A percentile compares a stretch with the other conserved stretches of the same genome.
These are phyloP conservation scores for Fusarium subglutinans DNA, from an alignment of 2,329 filamentous ascomycete species.

Conservation along the genomic window DNA sequence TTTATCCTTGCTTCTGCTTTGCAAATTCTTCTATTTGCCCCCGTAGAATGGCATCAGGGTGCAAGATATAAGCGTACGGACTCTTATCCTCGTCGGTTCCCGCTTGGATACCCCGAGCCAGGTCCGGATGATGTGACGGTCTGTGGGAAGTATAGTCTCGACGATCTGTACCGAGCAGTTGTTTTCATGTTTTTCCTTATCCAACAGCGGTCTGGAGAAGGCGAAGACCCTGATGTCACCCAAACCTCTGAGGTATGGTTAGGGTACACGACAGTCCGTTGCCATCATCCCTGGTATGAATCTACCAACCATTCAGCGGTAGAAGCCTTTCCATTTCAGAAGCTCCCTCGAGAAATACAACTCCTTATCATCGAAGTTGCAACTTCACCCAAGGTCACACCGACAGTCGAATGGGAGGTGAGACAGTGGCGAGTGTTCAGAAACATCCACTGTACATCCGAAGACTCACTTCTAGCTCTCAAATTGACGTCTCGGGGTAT, in stretches of 20 bases:
- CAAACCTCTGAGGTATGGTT: neutral
- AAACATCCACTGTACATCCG: neutral
- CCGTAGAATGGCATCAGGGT: neutral
- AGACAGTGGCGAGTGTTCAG: neutral
- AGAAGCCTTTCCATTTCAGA: neutral
- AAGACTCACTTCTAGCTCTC: neutral
- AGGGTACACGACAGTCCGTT: neutral
- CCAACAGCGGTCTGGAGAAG: neutral
- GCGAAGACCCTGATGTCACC: rapidly evolving
- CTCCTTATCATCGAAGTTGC: neutral
- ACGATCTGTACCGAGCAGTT: neutral
- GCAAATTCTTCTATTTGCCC: neutral
- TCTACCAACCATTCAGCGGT: neutral
- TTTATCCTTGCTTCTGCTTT: neutral
- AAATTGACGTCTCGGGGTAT: neutral
- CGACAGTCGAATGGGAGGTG: neutral
- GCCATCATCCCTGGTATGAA: neutral
- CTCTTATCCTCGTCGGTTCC: neutral
- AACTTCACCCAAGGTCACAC: neutral
- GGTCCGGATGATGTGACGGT: neutral
- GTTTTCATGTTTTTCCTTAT: neutral
- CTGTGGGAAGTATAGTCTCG: neutral
- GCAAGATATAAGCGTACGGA: neutral
- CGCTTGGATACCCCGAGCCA: neutral
- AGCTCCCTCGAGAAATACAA: neutral